A percentile compares a stretch with the other conserved stretches of the same genome.
phyloP scores from a whole-genome alignment of 129 eudicot species.

The Arctium lappa region DNA sequence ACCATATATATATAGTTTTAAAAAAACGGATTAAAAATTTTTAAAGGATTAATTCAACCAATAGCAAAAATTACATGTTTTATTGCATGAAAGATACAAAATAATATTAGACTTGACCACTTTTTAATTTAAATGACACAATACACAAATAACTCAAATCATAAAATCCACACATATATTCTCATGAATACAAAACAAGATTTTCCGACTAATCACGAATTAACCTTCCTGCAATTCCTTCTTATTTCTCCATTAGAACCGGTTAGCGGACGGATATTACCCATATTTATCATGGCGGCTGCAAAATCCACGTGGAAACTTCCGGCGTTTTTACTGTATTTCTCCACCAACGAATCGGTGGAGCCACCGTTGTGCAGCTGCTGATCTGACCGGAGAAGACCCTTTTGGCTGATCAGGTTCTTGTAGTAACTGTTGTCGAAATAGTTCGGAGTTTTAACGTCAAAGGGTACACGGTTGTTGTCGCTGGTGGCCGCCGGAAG shows the following conservation, averaged over 20 bases:
- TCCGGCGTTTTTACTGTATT: constrained; percentile 12
- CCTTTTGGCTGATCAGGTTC: constrained; percentile 25
- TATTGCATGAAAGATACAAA: not conserved
- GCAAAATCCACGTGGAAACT: constrained; percentile 23
- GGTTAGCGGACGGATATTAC: constrained; percentile 36
- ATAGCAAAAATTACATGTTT: not conserved
- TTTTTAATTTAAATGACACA: not conserved
- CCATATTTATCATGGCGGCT: constrained; percentile 51
- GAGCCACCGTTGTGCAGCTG: constrained; percentile 27
- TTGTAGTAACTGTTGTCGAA: constrained; percentile 44
- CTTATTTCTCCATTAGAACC: constrained; percentile 46
- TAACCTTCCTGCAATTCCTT: constrained; percentile 28
- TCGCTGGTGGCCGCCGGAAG: constrained; percentile 20
- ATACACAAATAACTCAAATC: not conserved
- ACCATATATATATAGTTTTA: not conserved
- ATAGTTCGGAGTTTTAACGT: constrained; percentile 30
- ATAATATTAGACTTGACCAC: not conserved
- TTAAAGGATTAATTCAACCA: not conserved
- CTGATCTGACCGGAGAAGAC: constrained; percentile 49
- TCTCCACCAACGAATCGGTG: constrained; percentile 21
- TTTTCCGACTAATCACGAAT: not conserved
- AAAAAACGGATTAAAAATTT: too few species aligned
- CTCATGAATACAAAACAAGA: too few species aligned
- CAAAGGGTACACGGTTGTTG: constrained; percentile 34
- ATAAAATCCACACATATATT: too few species aligned